Base-by-base conservation (phyloP, 768 basidiomycete genomes). In the Kwoniella heveanensis region DNA sequence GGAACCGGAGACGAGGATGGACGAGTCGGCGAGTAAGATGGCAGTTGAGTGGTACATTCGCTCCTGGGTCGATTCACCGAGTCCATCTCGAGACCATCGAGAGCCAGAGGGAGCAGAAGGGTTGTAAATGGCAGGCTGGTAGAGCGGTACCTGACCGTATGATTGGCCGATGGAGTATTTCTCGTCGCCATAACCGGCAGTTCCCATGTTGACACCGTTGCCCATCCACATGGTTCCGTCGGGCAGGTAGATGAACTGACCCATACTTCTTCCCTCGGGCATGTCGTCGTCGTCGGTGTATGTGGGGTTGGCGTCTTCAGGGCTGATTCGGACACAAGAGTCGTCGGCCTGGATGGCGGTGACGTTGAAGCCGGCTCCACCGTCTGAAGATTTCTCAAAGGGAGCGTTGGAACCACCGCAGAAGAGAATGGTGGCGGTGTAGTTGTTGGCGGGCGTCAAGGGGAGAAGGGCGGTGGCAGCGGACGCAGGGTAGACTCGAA, bases 1-100 rank as follows among this genome's bases (percentile, higher is more conserved):
- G 30, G 68, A 70, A 8, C 95, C 95, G 22, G 91, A 91, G 65
- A 95, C 84, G 54, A 96, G 78, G 37, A 98, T 87, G 1, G 90
- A 90, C 1, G 86, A 91, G 65, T 84, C 92, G 12, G 91, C 88
- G n/a, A 97, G 87, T 19, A 97, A 85, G 13, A 94, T 84, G 5
- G 92, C 93, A 0, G 86, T 85, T 0, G 92, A 95, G 82, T 98
- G 95, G 81, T 98, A 98, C 73, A 98, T 79, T 54, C 93, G 84
- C 47, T 92, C 83, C 59, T 93, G 88, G 8, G 69, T 83, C 0
- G 88, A 87, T 0, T 85, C 83, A 2, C 78, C 76, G 9, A 93
- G 80, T n/a, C 75, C 75, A 13, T 88, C 87, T 0, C 83, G 81
- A 24, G 83, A 86, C 32, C 88, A 88, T 89, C 88, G 86, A 36